Base-by-base conservation (phyloP, 768 basidiomycete species). In the Boletus reticuloceps region DNA sequence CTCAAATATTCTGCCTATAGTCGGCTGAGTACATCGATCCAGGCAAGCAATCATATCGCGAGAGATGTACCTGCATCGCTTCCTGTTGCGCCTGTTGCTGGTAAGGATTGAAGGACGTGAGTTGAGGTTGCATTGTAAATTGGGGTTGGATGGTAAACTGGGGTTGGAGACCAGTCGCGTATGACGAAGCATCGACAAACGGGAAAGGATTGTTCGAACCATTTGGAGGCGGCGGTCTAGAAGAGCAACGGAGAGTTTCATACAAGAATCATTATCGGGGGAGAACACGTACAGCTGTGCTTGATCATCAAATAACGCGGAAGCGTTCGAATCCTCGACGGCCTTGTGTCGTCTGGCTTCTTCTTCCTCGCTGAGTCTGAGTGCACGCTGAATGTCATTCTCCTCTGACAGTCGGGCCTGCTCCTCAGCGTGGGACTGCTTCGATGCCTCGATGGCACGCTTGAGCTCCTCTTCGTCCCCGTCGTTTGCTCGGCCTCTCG, bases 1-100 rank as follows among this genome's bases (percentile, higher is more conserved):
- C 72, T 72, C 62, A 74, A 40, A 46, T 74, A 75, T 51, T 80
- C 76, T 32, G 72, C 78, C 76, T 80, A 47, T 19, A 32, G 40
- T 36, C 17, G n/a, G n/a, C 54, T 60, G 34, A 65, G 54, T 25
- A 52, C 47, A 44, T 45, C 19, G 12, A 54, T 53, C 32, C 27
- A n/a, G 10, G 22, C 13, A 32, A 19, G 32, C 27, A 29, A 27
- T 11, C 4, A 2, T 37, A 44, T 36, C 12, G 25, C 2, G 27
- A 22, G 16, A 29, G 13, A 42, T 17, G 40, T 44, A 78, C 82
- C 75, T 90, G 90, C 64, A 86, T 82, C 16, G 87, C 87, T 70
- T 96, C 93, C 63, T 95, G 93, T 64, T 95, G 89, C 45, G 88
- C 84, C 67, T 95, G 95, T 69, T 94, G 93, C 66, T 92, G 90